Percentiles rank a stretch among this genome's conserved stretches.
These are phyloP conservation scores for Fomitopsis pulvina DNA, from an alignment of 768 basidiomycete species.

Conservation along the genomic window DNA sequence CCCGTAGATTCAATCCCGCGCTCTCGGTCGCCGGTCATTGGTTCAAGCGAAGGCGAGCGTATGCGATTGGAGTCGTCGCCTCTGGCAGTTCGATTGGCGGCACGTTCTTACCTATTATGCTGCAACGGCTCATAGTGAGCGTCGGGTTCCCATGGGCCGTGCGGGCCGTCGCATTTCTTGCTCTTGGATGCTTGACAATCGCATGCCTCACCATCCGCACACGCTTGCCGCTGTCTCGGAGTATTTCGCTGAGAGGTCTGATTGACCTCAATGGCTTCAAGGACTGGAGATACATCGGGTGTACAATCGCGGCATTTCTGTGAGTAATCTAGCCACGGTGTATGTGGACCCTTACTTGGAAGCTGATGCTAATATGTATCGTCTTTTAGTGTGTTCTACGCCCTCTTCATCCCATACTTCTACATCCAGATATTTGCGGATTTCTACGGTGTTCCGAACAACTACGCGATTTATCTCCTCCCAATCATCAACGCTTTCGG, in stretches of 20 bases:
- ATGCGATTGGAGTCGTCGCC: slow-evolving; percentile 31
- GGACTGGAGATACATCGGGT: slow-evolving; percentile 17
- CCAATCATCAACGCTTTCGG: slow-evolving; percentile 27
- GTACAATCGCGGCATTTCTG: slow-evolving; percentile 17
- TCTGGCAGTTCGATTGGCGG: slow-evolving; percentile 40
- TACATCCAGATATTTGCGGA: slow-evolving; percentile 27
- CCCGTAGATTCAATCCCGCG: slow-evolving; percentile 26
- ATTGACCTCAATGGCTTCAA: slow-evolving; percentile 23
- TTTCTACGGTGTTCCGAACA: slow-evolving; percentile 17
- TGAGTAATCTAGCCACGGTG: slow-evolving; percentile 14
- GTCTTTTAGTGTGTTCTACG: slow-evolving; percentile 22
- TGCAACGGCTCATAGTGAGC: slow-evolving; percentile 34
- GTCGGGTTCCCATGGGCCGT: slow-evolving; percentile 27
- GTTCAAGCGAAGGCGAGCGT: slow-evolving; percentile 28
- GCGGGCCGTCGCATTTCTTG: slow-evolving; percentile 23
- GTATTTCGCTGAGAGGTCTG: slow-evolving; percentile 15
- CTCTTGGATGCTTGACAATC: slow-evolving; percentile 18
- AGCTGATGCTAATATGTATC: not conserved
- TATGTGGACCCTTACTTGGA: not conserved
- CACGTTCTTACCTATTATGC: slow-evolving; percentile 44
- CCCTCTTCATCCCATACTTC: slow-evolving; percentile 29
- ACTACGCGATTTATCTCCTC: slow-evolving; percentile 21
- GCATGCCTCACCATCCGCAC: slow-evolving; percentile 23
- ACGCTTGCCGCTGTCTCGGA: slow-evolving; percentile 19
- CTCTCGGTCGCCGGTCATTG: slow-evolving; percentile 27